Percentiles rank a stretch among this genome's conserved stretches.
Evolutionary conservation across 768 basidiomycete genomes (phyloP).

Genomic region (Pholiota microspora): DNA sequence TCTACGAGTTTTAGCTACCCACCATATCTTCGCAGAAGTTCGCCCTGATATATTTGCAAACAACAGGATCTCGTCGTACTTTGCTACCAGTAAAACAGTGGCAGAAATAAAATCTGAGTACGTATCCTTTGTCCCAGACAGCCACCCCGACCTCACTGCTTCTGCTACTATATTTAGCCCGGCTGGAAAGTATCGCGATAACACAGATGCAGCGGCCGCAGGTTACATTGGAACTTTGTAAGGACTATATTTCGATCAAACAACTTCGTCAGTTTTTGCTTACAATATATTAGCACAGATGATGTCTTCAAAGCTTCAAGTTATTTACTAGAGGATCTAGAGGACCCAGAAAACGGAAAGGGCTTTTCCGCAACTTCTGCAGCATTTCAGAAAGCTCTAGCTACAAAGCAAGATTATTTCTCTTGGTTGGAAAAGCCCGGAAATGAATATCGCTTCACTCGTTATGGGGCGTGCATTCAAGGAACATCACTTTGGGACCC

Average conservation of each 20-base stretch:
- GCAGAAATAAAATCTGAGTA: constrained; percentile 15
- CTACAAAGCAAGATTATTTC: constrained; percentile 23
- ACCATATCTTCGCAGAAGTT: constrained; percentile 39
- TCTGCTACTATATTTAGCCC: not conserved
- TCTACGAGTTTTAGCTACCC: constrained; percentile 35
- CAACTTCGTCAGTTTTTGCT: not conserved
- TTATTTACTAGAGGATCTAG: constrained; percentile 6
- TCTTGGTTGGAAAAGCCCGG: constrained; percentile 22
- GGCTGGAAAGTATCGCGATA: not conserved
- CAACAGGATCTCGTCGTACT: constrained; percentile 33
- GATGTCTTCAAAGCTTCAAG: constrained; percentile 9
- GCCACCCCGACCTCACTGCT: not conserved
- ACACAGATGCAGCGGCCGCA: constrained; percentile 1
- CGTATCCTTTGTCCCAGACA: not conserved
- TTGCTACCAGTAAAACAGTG: constrained; percentile 31
- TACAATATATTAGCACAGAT: not conserved
- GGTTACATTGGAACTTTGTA: constrained; percentile 10
- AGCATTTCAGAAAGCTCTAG: constrained; percentile 25
- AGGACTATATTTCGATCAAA: not conserved
- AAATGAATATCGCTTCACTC: constrained; percentile 18
- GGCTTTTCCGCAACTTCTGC: constrained; percentile 6
- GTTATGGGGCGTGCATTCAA: constrained; percentile 33
- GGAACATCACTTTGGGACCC: constrained; percentile 24
- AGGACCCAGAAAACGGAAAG: constrained; percentile 2
- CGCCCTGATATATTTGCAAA: constrained; percentile 35